Base-by-base conservation (phyloP, 2,329 filamentous ascomycete genomes). In the Decorospora gaudefroyi region DNA sequence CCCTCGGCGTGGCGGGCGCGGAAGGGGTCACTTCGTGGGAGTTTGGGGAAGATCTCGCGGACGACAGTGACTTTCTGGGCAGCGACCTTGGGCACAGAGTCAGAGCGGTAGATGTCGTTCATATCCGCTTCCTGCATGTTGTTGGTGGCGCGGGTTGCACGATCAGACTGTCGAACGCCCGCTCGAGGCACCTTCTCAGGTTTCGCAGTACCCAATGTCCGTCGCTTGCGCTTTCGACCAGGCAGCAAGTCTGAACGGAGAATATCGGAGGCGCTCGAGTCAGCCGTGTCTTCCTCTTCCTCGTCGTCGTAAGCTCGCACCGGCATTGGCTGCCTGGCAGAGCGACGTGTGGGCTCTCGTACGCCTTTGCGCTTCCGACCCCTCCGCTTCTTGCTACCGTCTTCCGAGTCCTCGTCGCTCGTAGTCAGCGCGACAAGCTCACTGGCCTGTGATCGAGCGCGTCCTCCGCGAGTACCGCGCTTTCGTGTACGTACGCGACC, bases 41-140 rank as follows among this genome's bases (percentile, higher is more conserved):
- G 62, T 1, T 77, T 76, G 42, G 83, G 77, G 64, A 95, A 97
- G 4, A 81, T 68, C 65, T 97, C 93, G 53, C 90, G 70, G 4
- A 72, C 80, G 10, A 84, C 83, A 9, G 81, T 72, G 28, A 82
- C 72, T 68, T 84, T 83, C 1, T 81, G 75, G 8, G 74, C 72
- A 0, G 72, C 51, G 11, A 59, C 57, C 36, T 55, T 67, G 9
- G 66, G 55, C 38, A 67, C 66, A 10, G 74, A 75, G 33, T 75
- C 73, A 5, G 73, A 73, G 33, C 74, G 70, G 45, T 71, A 78
- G 41, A 77, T 76, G 57, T 86, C 81, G 27, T 87, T 80, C 83
- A 82, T 72, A 15, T 69, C 71, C 1, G 77, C 74, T 50, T 86
- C 84, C 41, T 75, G 65, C 76, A 78, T 78, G 43, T 70, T 74